Evolutionary conservation across 257 asterid genomes (phyloP), one percentile per base, ranked within the genome.

Genomic region (Ilex asprella): DNA sequence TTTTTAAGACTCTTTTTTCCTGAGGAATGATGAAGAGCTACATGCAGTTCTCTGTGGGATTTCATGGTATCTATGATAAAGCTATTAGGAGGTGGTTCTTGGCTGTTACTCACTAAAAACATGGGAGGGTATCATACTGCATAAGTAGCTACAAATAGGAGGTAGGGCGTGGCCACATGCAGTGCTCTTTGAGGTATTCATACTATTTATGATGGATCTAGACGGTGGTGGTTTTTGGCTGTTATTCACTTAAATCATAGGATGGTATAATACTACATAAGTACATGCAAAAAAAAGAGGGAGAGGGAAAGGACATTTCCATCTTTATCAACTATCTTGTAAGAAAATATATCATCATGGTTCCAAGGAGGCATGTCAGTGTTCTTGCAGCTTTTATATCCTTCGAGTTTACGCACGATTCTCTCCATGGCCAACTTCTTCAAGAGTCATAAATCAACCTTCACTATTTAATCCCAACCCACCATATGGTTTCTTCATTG

Each of bases 401-500:
- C 63, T 66, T 71, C 1, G 49, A 57, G 16, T 51, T 44, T 29
- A 53, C 57, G 27, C 54, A 49, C 3, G 15, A 52, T 59, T 60
- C 43, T 72, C 53, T 11, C 54, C 62, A 62, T 67, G 70, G 59
- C 74, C 57, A 56, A 55, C 63, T 39, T 46, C 14, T 55, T 13
- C 10, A 41, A 30, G 55, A 39, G 43, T 68, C 56, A 16, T 27
- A n/a, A 12, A 55, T 27, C 65, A 61, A 51, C 62, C 56, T 66
- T 65, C 51, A 66, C 73, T 75, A 75, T 74, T 49, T 70, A 59
- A 61, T 11, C 59, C 74, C 63, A 70, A 75, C 50, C 43, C 57
- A 10, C 56, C 56, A 57, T 74, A 64, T 60, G 62, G 68, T 69
- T 56, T 51, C 16, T 47, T 53, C 62, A 70, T 30, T 63, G 68